Base-by-base conservation (phyloP, 306 rosid genomes). In the cucumber (Cucumis sativus) region DNA sequence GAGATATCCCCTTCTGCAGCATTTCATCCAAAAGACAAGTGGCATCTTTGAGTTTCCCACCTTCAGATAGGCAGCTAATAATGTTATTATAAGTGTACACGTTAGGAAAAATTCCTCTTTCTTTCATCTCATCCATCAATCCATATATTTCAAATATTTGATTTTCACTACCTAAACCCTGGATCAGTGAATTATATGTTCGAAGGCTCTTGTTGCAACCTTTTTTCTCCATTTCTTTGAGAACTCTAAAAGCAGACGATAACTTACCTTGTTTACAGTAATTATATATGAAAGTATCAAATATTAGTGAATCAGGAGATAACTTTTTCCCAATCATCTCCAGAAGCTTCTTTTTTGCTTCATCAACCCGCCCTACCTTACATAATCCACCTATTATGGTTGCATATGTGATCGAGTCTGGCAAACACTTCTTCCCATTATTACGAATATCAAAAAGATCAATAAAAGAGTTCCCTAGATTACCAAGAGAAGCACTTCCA, bases 221-320 rank as follows among this genome's bases (percentile, higher is more conserved):
- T 79, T 88, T 95, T 89, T 87, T 92, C 86, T 95, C 96, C 96
- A 90, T 92, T 84, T 95, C 97, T 85, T 95, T 95, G 79, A 95
- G 82, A 78, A 95, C 98, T 62, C 88, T 90, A 81, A 92, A 95
- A 23, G 97, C 98, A 5, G 95, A 92, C 67, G 98, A 90, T 80
- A 94, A 80, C 81, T 85, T 94, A 68, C 96, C 97, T 84, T 88
- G 86, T 82, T 90, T 89, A 81, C 97, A 90, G 82, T 89, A 95
- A 82, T 64, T 88, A 75, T 11, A 55, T 71, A 95, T 88, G 76
- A 95, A 90, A 1, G 82, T 83, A 82, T 95, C 84, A 74, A 88
- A 95, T 59, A 91, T 85, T 35, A 80, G 84, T 57, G 96, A 83
- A 92, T 95, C 97, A 45, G 96, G 97, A 73, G 28, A 83, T 84